A percentile compares a stretch with the other conserved stretches of the same genome.
These are phyloP conservation scores for Trametes cingulata DNA, from an alignment of 768 basidiomycete species.

Conservation along the genomic window DNA sequence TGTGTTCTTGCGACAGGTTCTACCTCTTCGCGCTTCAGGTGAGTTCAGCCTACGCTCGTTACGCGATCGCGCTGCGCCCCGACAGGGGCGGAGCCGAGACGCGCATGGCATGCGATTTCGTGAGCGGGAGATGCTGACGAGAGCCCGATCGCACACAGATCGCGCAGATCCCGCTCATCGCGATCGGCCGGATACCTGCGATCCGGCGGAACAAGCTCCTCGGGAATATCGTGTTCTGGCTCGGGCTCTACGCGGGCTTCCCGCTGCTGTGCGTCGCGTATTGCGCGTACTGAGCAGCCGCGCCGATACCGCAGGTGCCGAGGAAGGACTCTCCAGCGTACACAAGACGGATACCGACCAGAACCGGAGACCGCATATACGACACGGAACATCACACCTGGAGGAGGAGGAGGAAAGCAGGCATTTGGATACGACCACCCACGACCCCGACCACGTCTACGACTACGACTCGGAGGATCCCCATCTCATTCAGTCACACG, in stretches of 20 bases:
- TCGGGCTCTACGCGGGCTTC: slow-evolving; percentile 89
- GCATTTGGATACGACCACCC: too few relatives aligned
- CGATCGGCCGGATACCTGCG: slow-evolving; percentile 70
- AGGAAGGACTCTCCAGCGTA: too few relatives aligned
- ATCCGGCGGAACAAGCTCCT: slow-evolving; percentile 82
- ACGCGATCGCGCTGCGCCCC: not conserved
- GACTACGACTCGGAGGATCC: too few relatives aligned
- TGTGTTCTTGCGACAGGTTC: slow-evolving; percentile 47
- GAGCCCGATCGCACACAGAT: slow-evolving; percentile 46
- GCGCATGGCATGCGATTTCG: too few relatives aligned
- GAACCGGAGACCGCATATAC: too few relatives aligned
- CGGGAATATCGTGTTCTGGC: slow-evolving; percentile 90
- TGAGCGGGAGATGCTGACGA: not conserved
- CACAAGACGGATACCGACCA: too few relatives aligned
- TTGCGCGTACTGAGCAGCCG: slow-evolving; percentile 47
- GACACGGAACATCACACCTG: too few relatives aligned
- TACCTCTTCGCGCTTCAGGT: slow-evolving; percentile 83
- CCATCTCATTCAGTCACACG: too few relatives aligned
- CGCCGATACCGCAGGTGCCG: not conserved
- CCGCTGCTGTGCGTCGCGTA: slow-evolving; percentile 87
- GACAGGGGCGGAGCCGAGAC: too few relatives aligned
- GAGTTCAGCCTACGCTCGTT: slow-evolving; percentile 16
- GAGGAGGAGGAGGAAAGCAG: too few relatives aligned
- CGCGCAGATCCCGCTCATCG: slow-evolving; percentile 89
- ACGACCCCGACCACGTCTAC: too few relatives aligned